phyloP scores from a whole-genome alignment of 305 asterid species.

The Solanum hybrid region DNA sequence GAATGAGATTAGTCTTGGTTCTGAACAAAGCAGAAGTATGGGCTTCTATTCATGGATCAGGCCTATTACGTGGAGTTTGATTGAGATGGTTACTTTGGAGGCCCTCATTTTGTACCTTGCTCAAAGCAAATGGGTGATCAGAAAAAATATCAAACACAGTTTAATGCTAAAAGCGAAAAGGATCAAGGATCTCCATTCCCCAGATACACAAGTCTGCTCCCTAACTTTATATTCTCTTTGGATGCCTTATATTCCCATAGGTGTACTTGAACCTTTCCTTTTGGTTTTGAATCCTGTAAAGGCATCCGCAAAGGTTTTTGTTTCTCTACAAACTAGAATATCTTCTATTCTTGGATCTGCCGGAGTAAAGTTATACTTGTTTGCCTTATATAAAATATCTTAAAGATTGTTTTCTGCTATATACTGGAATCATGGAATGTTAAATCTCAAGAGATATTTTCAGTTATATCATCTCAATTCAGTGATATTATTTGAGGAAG shows the following conservation, averaged over 20 bases:
- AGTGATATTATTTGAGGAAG: neutral
- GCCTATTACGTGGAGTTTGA: neutral
- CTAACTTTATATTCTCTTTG: neutral
- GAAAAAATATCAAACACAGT: neutral
- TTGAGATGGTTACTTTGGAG: neutral
- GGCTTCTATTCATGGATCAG: neutral
- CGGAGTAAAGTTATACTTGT: conserved; percentile 1
- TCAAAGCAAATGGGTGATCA: neutral
- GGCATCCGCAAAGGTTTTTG: conserved; percentile 7
- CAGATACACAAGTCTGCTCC: neutral
- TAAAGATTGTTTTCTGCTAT: neutral
- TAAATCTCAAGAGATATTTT: neutral
- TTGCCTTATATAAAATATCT: neutral
- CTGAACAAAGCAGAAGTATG: neutral
- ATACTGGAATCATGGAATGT: neutral
- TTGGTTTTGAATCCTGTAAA: neutral
- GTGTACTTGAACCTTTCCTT: neutral
- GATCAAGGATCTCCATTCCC: neutral
- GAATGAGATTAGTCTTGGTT: neutral
- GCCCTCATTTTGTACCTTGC: neutral
- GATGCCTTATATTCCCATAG: neutral
- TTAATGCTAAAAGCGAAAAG: neutral
- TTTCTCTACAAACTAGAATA: neutral
- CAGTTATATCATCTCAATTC: neutral
- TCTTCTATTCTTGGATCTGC: neutral